Percentiles rank a stretch among this genome's conserved stretches.
phyloP scores from a whole-genome alignment of 441 rosid genomes.

The Bruguiera hainesii region DNA sequence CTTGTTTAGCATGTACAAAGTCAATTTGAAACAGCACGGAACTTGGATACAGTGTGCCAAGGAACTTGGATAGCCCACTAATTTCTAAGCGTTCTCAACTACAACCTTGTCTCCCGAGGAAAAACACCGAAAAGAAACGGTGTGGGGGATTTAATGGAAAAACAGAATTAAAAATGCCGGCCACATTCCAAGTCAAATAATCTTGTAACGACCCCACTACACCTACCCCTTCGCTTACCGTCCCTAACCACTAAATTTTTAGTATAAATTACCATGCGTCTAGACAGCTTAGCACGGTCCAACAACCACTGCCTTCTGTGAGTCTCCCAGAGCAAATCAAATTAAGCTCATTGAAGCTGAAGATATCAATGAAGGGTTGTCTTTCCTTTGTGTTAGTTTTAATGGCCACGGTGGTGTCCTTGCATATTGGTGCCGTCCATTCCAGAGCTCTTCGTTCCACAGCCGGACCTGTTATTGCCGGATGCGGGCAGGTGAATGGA shows the following conservation, averaged over 20 bases:
- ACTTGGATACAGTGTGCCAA: background rate
- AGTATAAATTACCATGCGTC: slow-evolving; percentile 11
- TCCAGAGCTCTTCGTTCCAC: slow-evolving; percentile 43
- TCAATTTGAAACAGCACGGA: slow-evolving; percentile 32
- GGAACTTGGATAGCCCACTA: background rate
- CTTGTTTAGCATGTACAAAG: slow-evolving; percentile 10
- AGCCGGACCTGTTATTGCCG: background rate
- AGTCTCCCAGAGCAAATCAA: background rate
- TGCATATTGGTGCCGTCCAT: slow-evolving; percentile 31
- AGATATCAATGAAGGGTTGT: slow-evolving; percentile 24
- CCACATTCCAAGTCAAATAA: slow-evolving; percentile 24
- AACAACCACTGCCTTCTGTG: background rate
- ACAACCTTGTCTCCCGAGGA: too few species aligned
- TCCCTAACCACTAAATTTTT: slow-evolving; percentile 15
- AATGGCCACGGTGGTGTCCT: slow-evolving; percentile 31
- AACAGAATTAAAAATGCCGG: background rate
- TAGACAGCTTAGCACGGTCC: background rate
- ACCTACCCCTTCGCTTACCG: slow-evolving; percentile 16
- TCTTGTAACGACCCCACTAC: slow-evolving; percentile 23
- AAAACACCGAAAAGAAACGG: too few species aligned
- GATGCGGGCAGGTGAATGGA: slow-evolving; percentile 22
- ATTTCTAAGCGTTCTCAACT: too few species aligned
- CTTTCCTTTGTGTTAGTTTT: slow-evolving; percentile 24
- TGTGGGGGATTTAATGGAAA: too few species aligned
- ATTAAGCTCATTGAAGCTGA: background rate